phyloP scores from a whole-genome alignment of 306 rosid species.

The Lathyrus sativus region DNA sequence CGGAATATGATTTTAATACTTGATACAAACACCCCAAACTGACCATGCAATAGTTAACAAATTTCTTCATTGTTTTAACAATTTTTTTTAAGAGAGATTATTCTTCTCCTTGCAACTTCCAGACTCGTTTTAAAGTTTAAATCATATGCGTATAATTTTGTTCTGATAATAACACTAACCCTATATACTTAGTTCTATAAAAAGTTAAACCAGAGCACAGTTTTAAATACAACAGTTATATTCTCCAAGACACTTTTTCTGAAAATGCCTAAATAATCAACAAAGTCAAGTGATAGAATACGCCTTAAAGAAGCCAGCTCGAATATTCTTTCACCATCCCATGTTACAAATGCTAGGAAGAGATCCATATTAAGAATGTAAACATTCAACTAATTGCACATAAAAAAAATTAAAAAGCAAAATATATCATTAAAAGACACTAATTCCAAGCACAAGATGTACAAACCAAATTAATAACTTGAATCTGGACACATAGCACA shows the following conservation, averaged over 20 bases:
- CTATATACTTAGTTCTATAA: slow-evolving; percentile 8
- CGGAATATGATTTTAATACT: too few relatives aligned
- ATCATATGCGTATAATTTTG: not conserved
- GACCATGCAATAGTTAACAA: slow-evolving; percentile 20
- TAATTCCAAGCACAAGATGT: too few relatives aligned
- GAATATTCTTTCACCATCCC: not conserved
- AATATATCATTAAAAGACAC: too few relatives aligned
- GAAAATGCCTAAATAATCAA: slow-evolving; percentile 24
- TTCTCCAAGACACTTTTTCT: slow-evolving; percentile 15
- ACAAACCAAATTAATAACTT: not conserved
- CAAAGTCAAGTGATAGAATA: slow-evolving; percentile 17
- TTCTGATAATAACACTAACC: slow-evolving; percentile 7
- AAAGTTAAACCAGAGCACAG: slow-evolving; percentile 18
- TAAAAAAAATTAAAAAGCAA: too few relatives aligned
- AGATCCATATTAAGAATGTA: slow-evolving; percentile 28
- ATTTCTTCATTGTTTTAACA: slow-evolving; percentile 12
- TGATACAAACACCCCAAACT: not conserved
- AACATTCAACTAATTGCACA: slow-evolving; percentile 17
- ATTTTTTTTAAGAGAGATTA: slow-evolving; percentile 5
- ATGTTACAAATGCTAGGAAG: slow-evolving; percentile 9
- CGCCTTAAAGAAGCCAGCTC: not conserved
- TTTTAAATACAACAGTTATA: slow-evolving; percentile 9
- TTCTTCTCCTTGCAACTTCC: not conserved
- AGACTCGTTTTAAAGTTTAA: slow-evolving; percentile 19
- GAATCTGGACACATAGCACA: not conserved